Conservation (phyloP, 192 early-diverging fungal species). For the Coemansia sp. region DNA sequence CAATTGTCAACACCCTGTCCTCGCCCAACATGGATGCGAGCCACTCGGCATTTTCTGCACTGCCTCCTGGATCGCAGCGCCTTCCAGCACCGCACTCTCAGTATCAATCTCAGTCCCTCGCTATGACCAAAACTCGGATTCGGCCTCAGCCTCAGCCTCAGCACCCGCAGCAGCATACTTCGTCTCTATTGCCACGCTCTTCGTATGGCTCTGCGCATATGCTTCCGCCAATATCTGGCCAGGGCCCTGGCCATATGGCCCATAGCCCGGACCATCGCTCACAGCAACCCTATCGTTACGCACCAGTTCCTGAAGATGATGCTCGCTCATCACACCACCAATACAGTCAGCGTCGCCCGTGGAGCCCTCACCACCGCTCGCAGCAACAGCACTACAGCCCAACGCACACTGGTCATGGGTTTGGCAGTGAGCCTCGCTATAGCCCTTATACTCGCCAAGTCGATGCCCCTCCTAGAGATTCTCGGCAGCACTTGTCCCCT, state of each 20-base stretch:
- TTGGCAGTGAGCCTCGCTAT: slow-evolving; percentile 38
- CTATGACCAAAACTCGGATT: background rate
- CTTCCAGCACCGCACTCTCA: slow-evolving; percentile 6
- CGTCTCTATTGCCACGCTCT: slow-evolving; percentile 13
- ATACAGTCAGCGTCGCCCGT: slow-evolving; percentile 37
- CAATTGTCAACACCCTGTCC: slow-evolving; percentile 6
- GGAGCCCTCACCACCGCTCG: slow-evolving; percentile 51
- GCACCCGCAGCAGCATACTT: slow-evolving; percentile 12
- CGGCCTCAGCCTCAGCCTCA: slow-evolving; percentile 11
- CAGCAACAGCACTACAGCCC: slow-evolving; percentile 42
- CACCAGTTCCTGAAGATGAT: slow-evolving; percentile 23
- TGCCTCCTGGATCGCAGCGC: slow-evolving; percentile 3
- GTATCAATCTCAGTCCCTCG: slow-evolving; percentile 12
- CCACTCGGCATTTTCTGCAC: background rate
- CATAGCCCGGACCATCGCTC: slow-evolving; percentile 11
- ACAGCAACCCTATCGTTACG: slow-evolving; percentile 21
- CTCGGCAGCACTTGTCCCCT: slow-evolving; percentile 31
- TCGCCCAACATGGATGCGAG: slow-evolving; percentile 3
- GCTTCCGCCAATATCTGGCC: slow-evolving; percentile 23
- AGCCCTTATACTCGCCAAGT: slow-evolving; percentile 46
- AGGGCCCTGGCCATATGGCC: slow-evolving; percentile 1
- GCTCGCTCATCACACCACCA: slow-evolving; percentile 17
- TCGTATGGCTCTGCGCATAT: slow-evolving; percentile 10
- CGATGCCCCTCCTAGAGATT: slow-evolving; percentile 26
- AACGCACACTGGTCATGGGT: slow-evolving; percentile 23